A percentile compares a stretch with the other conserved stretches of the same genome.
These are phyloP conservation scores for Cucumis melo DNA, from an alignment of 306 rosid genomes.

Conservation along the genomic window DNA sequence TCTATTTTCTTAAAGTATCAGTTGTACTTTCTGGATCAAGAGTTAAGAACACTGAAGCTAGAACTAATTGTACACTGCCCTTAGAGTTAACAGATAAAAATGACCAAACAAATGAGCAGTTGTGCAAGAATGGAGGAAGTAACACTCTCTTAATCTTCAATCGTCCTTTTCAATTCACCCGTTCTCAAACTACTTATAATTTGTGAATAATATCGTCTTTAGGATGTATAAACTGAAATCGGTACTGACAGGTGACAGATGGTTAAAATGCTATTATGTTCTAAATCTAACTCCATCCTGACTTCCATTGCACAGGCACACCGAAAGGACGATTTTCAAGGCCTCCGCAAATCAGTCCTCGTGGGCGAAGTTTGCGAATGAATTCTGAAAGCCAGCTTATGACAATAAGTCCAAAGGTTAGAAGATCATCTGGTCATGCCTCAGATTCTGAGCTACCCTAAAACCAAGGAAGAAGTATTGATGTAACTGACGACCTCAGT, in stretches of 20 bases:
- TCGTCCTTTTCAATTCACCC: neutral
- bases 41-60: neutral
- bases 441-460: constrained; percentile 78
- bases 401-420: constrained; percentile 36
- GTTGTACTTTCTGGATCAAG: neutral
- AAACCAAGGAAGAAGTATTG: neutral
- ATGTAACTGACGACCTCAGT: neutral
- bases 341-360: constrained; percentile 53
- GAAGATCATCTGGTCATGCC: constrained; percentile 63
- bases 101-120: neutral
- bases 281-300: neutral
- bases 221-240: neutral
- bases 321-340: constrained; percentile 37
- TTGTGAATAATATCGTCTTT: neutral
- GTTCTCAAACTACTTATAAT: neutral
- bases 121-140: neutral
- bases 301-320: constrained; percentile 36
- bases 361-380: constrained; percentile 21
- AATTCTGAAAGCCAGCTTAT: constrained; percentile 29
- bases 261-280: neutral
- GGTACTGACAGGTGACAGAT: neutral
- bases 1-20: neutral
- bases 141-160: neutral
- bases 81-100: neutral
- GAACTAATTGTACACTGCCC: neutral